These are phyloP conservation scores for Crataegus laevigata DNA, from an alignment of 306 rosid genomes.

Conservation along the genomic window DNA sequence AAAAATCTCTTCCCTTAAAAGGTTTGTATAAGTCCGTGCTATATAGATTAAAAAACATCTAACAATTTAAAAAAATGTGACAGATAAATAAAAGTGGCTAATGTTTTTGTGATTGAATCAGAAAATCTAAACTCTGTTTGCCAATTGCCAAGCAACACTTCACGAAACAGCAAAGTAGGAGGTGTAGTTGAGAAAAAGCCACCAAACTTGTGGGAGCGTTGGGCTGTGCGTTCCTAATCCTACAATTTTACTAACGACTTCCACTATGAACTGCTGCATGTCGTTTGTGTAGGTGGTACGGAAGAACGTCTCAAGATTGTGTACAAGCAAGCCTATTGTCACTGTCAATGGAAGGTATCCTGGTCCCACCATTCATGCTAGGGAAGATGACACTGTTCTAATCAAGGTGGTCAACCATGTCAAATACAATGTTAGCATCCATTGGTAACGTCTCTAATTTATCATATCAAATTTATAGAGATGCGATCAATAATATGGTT, in stretches of 20 bases:
- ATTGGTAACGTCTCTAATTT: slow-evolving; percentile 41
- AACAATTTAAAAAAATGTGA: neutral
- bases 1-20: too few relatives aligned
- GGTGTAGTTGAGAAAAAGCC: slow-evolving; percentile 1
- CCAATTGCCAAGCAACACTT: too few relatives aligned
- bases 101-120: too few relatives aligned
- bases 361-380: slow-evolving; percentile 43
- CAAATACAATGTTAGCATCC: slow-evolving; percentile 76
- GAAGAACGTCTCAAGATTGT: slow-evolving; percentile 35
- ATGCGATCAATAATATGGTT: neutral
- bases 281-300: slow-evolving; percentile 29
- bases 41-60: neutral
- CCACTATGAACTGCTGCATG: neutral
- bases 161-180: neutral
- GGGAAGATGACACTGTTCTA: slow-evolving; percentile 49
- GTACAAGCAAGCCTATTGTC: slow-evolving; percentile 48
- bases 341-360: slow-evolving; percentile 46
- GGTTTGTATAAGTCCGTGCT: too few relatives aligned
- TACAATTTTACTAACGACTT: neutral
- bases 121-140: too few relatives aligned
- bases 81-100: neutral
- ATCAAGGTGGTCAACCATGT: slow-evolving; percentile 68
- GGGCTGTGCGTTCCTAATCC: neutral
- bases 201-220: neutral
- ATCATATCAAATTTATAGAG: neutral